Evolutionary conservation across 257 asterid genomes (phyloP), one percentile per base, ranked within the genome.

Genomic region (Nicotiana otophora): DNA sequence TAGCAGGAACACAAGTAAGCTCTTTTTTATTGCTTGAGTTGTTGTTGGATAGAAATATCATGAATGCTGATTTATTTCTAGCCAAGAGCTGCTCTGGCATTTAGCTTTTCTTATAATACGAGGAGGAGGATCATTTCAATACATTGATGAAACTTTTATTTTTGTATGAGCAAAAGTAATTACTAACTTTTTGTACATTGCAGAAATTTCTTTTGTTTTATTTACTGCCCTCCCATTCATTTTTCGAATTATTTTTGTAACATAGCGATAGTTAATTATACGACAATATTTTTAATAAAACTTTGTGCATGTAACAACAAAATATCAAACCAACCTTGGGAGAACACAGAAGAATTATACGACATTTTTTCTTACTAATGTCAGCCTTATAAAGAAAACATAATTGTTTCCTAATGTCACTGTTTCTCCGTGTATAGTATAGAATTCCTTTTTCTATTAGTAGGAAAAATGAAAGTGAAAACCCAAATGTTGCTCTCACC

Each of bases 1-100:
- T 94, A 60, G 92, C 98, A 9, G 99, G 99, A 81, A 93, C 99
- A 17, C 99, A 96, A 91, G 99, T 93, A 78, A 89, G 86, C 33
- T 82, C 66, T 58, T 26, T 15, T 20, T 54, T 72, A 19, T 23
- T 33, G 39, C 17, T 5, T 1, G n/a, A 10, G 67, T 23, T 64
- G 39, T 8, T 64, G 9, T 63, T 26, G 7, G 14, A 63, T 23
- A 10, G 4, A 23, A 26, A 26, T 28, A 30, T 28, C 39, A 61
- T 61, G 65, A 9, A 10, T 60, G 30, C 30, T 60, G 62, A 60
- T 60, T 60, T n/a, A 60, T 60, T n/a, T 60, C 28, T 11, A n/a
- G 58, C 57, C 78, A 39, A 72, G 60, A 42, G 12, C 58, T 39
- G 77, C 57, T 42, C 51, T 4, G 10, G 33, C 26, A 7, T 58